Evolutionary conservation across 1,139 yeast genomes (phyloP).

Genomic region (Saccharomyces hybrid): DNA sequence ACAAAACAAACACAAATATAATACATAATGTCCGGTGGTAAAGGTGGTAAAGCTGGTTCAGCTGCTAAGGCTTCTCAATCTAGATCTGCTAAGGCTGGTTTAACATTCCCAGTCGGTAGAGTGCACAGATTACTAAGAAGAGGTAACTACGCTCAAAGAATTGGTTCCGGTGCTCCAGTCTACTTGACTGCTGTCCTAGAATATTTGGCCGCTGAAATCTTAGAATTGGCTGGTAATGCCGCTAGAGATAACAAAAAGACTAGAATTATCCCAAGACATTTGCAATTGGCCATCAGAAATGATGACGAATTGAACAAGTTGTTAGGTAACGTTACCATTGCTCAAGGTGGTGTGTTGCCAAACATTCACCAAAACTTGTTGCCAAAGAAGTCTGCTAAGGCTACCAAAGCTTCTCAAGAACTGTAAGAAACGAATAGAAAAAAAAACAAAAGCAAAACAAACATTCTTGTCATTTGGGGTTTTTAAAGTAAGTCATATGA

Average conservation of each 20-base stretch:
- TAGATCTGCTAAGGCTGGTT: slow-evolving; percentile 96
- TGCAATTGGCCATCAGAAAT: slow-evolving; percentile 96
- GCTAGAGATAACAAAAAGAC: slow-evolving; percentile 97
- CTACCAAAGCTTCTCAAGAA: slow-evolving; percentile 77
- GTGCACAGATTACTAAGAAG: slow-evolving; percentile 93
- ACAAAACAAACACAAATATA: slow-evolving; percentile 12
- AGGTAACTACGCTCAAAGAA: slow-evolving; percentile 98
- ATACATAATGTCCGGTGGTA: slow-evolving; percentile 84
- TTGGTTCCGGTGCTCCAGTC: slow-evolving; percentile 97
- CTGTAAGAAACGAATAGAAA: slow-evolving; percentile 39
- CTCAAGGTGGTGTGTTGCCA: slow-evolving; percentile 98
- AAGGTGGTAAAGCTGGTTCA: slow-evolving; percentile 95
- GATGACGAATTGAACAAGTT: slow-evolving; percentile 93
- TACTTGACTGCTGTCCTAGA: slow-evolving; percentile 93
- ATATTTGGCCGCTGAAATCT: slow-evolving; percentile 92
- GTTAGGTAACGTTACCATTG: slow-evolving; percentile 87
- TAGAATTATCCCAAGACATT: slow-evolving; percentile 97
- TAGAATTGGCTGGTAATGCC: slow-evolving; percentile 97
- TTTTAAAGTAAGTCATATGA: background rate
- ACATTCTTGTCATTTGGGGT: background rate
- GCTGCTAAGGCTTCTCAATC: slow-evolving; percentile 91
- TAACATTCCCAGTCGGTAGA: slow-evolving; percentile 99
- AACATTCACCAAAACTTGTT: slow-evolving; percentile 91
- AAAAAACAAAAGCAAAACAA: background rate
- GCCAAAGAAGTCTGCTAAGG: slow-evolving; percentile 83